Conservation (phyloP, 768 basidiomycete species). For the Lactifluus piperatus region DNA sequence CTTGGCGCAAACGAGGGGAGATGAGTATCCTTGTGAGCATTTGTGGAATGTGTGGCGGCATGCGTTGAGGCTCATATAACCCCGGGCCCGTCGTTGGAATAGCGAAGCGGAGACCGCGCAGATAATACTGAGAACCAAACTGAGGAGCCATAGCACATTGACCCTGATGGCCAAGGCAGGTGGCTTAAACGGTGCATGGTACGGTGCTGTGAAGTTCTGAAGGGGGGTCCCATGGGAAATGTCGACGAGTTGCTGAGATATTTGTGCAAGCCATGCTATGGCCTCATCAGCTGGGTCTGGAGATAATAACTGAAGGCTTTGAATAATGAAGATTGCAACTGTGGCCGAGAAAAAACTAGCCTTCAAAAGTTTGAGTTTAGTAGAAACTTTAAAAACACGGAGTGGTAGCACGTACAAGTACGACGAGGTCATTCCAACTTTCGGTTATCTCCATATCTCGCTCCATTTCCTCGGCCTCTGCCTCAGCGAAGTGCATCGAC, state of each 20-base stretch:
- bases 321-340: not conserved
- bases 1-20: not conserved
- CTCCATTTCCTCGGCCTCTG: not conserved
- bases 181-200: not conserved
- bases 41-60: not conserved
- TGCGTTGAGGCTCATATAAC: not conserved
- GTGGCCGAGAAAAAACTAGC: conserved; percentile 5
- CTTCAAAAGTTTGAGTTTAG: not conserved
- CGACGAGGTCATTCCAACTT: not conserved
- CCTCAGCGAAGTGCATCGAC: not conserved
- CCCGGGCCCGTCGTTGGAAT: not conserved
- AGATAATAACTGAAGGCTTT: not conserved
- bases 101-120: not conserved
- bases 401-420: not conserved
- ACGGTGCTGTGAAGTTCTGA: not conserved
- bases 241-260: conserved; percentile 4
- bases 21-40: not conserved
- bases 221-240: not conserved
- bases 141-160: conserved; percentile 9
- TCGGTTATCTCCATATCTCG: not conserved
- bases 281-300: not conserved
- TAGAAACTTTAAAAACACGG: not conserved
- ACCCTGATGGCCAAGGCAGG: conserved; percentile 2
- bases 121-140: conserved; percentile 3
- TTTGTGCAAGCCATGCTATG: not conserved